Evolutionary conservation across 805 yeast genomes (phyloP).

Genomic region (Candida endomychidarum): DNA sequence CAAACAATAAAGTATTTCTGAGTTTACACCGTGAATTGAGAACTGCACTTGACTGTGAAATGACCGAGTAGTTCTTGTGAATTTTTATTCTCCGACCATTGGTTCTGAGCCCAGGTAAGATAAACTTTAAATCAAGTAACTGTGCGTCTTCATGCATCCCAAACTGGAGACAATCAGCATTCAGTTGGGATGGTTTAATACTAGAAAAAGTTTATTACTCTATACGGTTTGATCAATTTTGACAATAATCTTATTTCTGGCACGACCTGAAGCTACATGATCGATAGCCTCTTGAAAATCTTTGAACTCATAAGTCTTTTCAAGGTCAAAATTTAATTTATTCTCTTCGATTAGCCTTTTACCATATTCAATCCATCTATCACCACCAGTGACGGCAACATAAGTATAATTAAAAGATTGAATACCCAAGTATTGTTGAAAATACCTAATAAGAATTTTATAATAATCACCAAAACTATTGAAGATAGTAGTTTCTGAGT

Average conservation of each 20-base stretch:
- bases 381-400: not conserved
- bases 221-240: conserved; percentile 1
- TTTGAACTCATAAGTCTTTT: not conserved
- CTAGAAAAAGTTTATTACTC: too few relatives aligned
- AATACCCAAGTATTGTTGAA: not conserved
- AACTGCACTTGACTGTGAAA: too few relatives aligned
- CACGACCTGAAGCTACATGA: not conserved
- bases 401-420: not conserved
- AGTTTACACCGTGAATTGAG: too few relatives aligned
- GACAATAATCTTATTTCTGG: not conserved
- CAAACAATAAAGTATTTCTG: too few relatives aligned
- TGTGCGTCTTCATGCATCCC: too few relatives aligned
- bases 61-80: too few relatives aligned
- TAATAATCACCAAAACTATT: not conserved
- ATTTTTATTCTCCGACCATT: too few relatives aligned
- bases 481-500: not conserved
- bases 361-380: conserved; percentile 1
- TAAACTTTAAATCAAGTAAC: too few relatives aligned
- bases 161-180: too few relatives aligned
- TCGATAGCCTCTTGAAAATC: conserved; percentile 1
- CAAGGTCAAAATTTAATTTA: not conserved
- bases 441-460: not conserved
- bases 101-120: too few relatives aligned
- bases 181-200: too few relatives aligned
- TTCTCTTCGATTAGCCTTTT: not conserved